Percentiles rank a stretch among this genome's conserved stretches.
Conservation (phyloP, 768 basidiomycete genomes). For the Rubroboletus satanas region DNA sequence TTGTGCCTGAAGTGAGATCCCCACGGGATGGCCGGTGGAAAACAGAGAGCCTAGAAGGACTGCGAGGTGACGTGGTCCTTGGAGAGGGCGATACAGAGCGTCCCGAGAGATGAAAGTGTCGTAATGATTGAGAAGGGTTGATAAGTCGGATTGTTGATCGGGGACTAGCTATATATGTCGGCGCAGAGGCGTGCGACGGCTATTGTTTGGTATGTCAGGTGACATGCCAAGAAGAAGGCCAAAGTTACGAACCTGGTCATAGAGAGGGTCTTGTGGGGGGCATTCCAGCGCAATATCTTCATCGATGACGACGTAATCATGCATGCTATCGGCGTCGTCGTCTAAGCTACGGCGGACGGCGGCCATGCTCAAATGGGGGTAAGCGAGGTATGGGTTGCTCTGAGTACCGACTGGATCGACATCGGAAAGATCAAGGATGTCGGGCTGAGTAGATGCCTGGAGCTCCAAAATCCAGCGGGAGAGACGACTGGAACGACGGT, state of each 20-base stretch:
- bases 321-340: slow-evolving; percentile 35
- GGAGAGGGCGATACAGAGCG: slow-evolving; percentile 39
- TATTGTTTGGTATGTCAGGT: slow-evolving; percentile 19
- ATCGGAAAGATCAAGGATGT: slow-evolving; percentile 18
- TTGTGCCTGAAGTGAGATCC: slow-evolving; percentile 28
- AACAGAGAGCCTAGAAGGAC: slow-evolving; percentile 41
- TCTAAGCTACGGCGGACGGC: slow-evolving; percentile 29
- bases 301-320: slow-evolving; percentile 42
- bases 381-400: slow-evolving; percentile 41
- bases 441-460: slow-evolving; percentile 22
- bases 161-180: slow-evolving; percentile 25
- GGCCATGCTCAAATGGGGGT: slow-evolving; percentile 34
- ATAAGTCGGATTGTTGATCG: slow-evolving; percentile 35
- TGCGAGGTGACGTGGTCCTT: slow-evolving; percentile 31
- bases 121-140: slow-evolving; percentile 38
- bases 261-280: slow-evolving; percentile 11
- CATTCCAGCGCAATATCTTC: slow-evolving; percentile 29
- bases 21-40: slow-evolving; percentile 35
- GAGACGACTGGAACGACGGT: slow-evolving; percentile 38
- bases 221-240: slow-evolving; percentile 19
- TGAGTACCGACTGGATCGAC: slow-evolving; percentile 27
- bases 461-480: slow-evolving; percentile 46
- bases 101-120: slow-evolving; percentile 43
- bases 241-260: slow-evolving; percentile 27
- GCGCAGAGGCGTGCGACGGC: slow-evolving; percentile 21